These are phyloP conservation scores for Dendrocalamus latiflorus DNA, from an alignment of 202 grass and related monocot species.

Conservation along the genomic window DNA sequence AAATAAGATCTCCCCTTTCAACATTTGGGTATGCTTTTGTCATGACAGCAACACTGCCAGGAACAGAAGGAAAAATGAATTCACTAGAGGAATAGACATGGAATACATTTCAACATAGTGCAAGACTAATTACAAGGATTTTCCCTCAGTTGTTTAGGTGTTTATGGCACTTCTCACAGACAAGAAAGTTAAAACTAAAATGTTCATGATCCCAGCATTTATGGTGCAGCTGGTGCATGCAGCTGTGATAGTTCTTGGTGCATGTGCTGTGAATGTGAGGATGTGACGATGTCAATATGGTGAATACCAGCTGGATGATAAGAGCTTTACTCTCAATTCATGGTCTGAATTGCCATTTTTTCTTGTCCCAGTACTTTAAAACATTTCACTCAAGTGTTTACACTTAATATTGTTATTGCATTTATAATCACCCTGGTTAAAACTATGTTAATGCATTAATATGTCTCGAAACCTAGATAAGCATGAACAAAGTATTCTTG, in stretches of 20 bases:
- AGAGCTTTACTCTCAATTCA: background rate
- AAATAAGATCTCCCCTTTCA: constrained; percentile 51
- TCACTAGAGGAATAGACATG: constrained; percentile 1
- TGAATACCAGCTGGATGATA: background rate
- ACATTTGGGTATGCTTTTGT: constrained; percentile 74
- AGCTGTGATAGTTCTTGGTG: background rate
- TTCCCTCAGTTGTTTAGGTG: too few relatives aligned
- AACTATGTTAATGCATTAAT: background rate
- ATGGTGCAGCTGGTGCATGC: background rate
- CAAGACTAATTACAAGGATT: background rate
- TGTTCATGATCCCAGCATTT: background rate
- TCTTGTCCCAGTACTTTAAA: background rate
- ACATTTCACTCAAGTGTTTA: background rate
- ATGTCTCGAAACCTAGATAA: background rate
- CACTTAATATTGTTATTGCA: background rate
- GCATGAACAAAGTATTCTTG: background rate
- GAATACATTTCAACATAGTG: background rate
- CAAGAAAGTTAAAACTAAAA: background rate
- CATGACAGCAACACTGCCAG: constrained; percentile 85
- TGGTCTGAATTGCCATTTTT: background rate
- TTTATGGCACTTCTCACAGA: background rate
- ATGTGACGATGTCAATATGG: background rate
- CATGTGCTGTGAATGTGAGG: constrained; percentile 2
- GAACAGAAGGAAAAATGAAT: constrained; percentile 3
- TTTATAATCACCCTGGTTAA: background rate